Percentiles rank a stretch among this genome's conserved stretches.
Evolutionary conservation across 345 rosid species (phyloP).

Genomic region (Capsella bursapastoris): DNA sequence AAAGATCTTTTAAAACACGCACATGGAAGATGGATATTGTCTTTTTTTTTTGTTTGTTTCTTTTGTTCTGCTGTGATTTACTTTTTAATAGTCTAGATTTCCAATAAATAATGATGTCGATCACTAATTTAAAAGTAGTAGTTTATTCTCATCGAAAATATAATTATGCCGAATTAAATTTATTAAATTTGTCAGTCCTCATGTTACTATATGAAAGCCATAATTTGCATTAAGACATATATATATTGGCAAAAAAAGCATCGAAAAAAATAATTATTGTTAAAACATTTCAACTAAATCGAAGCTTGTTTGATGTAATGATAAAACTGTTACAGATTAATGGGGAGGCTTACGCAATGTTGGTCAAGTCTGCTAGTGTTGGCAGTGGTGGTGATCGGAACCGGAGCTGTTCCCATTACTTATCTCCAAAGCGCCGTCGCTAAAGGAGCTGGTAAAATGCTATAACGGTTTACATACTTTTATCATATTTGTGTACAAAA

Average conservation of each 20-base stretch:
- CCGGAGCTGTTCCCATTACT: slow-evolving; percentile 59
- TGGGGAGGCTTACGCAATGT: slow-evolving; percentile 40
- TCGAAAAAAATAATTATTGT: too few relatives aligned
- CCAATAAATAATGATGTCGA: neutral
- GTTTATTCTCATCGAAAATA: neutral
- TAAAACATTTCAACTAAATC: too few relatives aligned
- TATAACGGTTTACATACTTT: neutral
- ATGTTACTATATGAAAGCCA: neutral
- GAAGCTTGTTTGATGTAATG: too few relatives aligned
- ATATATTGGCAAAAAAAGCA: too few relatives aligned
- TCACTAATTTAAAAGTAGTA: neutral
- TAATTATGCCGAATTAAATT: neutral
- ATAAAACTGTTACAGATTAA: slow-evolving; percentile 16
- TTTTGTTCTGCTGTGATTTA: neutral
- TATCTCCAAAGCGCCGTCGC: slow-evolving; percentile 68
- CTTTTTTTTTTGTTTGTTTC: neutral
- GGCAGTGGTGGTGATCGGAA: slow-evolving; percentile 45
- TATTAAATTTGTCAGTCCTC: neutral
- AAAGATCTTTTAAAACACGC: neutral
- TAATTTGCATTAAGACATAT: neutral
- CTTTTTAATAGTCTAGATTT: too few relatives aligned
- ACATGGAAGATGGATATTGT: slow-evolving; percentile 16
- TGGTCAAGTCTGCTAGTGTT: slow-evolving; percentile 41
- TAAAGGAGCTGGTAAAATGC: slow-evolving; percentile 82
- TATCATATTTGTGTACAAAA: too few relatives aligned